These are phyloP conservation scores for Kwoniella pini DNA, from an alignment of 768 basidiomycete species.

Conservation along the genomic window DNA sequence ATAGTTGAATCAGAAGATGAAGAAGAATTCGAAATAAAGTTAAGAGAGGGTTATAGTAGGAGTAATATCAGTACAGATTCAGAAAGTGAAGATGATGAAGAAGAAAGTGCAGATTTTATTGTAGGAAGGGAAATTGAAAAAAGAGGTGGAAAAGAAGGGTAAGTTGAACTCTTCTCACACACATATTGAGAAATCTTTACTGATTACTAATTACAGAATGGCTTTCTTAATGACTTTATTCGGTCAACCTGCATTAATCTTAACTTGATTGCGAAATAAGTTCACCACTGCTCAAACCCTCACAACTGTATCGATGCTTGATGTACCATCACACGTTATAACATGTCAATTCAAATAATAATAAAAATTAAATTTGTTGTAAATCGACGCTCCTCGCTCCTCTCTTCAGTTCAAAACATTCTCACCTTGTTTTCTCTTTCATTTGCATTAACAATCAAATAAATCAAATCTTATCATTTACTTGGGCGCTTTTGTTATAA, in stretches of 20 bases:
- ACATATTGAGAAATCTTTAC: neutral
- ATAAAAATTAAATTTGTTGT: neutral
- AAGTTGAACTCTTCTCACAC: slow-evolving; percentile 16
- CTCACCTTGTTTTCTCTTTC: no score
- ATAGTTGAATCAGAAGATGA: slow-evolving; percentile 28
- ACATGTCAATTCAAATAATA: neutral
- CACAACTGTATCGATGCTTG: no score
- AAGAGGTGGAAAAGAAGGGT: slow-evolving; percentile 48
- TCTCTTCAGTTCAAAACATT: no score
- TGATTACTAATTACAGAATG: slow-evolving; percentile 16
- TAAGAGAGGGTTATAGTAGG: slow-evolving; percentile 36
- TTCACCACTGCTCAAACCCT: no score
- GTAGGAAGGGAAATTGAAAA: slow-evolving; percentile 40
- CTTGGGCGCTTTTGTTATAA: no score
- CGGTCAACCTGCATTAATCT: slow-evolving; percentile 51
- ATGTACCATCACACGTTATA: neutral
- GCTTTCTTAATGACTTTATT: slow-evolving; percentile 49
- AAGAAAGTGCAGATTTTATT: slow-evolving; percentile 41
- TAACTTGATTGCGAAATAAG: slow-evolving; percentile 31
- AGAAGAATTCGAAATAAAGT: slow-evolving; percentile 24
- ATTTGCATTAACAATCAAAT: no score
- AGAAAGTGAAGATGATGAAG: slow-evolving; percentile 45
- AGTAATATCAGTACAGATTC: slow-evolving; percentile 8
- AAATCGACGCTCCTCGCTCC: no score
- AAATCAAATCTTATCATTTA: no score